phyloP scores from a whole-genome alignment of 805 yeast genomes.

The Ogataea paradorogensis region DNA sequence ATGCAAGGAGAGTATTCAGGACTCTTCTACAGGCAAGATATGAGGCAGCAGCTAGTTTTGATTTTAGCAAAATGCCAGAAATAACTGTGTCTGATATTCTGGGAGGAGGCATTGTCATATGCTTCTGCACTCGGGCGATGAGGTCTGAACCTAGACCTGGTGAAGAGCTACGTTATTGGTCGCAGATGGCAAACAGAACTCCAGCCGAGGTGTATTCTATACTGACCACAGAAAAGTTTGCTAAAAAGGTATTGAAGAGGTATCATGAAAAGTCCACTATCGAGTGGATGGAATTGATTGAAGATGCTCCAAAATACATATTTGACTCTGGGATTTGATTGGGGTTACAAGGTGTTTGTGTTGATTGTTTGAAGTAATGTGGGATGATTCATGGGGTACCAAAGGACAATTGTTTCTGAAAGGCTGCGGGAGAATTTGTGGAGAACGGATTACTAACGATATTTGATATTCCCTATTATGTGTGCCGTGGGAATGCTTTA shows the following conservation, averaged over 20 bases:
- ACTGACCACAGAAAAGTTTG: neutral
- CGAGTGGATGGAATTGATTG: neutral
- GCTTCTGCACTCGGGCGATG: neutral
- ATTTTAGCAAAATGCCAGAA: neutral
- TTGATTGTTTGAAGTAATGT: too few relatives aligned
- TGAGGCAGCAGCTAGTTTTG: neutral
- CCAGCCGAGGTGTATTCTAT: neutral
- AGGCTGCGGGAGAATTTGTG: too few relatives aligned
- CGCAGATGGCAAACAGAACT: neutral
- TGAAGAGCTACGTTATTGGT: neutral
- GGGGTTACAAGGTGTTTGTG: neutral
- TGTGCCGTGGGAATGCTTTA: neutral
- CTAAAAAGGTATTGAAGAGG: neutral
- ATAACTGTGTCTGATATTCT: neutral
- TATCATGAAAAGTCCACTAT: neutral
- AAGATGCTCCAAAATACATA: neutral
- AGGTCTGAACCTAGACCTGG: neutral
- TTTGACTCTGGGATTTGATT: neutral
- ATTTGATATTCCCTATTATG: neutral
- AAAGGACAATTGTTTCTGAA: too few relatives aligned
- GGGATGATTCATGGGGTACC: too few relatives aligned
- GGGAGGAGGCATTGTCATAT: neutral
- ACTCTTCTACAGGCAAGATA: too few relatives aligned
- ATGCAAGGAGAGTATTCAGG: too few relatives aligned
- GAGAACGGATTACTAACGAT: neutral